Conservation (phyloP, 805 yeast genomes). For the Zygosaccharomyces siamensis region DNA sequence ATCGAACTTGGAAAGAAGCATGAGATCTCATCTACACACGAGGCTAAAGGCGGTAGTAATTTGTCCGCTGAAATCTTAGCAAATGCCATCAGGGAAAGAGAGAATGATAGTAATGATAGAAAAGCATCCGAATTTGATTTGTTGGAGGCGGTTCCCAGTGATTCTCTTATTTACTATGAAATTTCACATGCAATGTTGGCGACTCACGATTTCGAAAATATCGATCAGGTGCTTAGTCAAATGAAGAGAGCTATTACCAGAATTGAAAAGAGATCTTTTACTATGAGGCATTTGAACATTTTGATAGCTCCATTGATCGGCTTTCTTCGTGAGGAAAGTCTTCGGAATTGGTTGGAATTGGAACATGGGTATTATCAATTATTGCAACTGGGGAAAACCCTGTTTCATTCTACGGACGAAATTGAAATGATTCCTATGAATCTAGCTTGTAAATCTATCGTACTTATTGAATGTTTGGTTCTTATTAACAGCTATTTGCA, state of each 20-base stretch:
- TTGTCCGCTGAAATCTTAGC: constrained; percentile 10
- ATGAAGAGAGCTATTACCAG: constrained; percentile 21
- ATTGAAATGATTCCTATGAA: constrained; percentile 25
- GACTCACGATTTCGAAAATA: constrained; percentile 4
- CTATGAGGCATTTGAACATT: constrained; percentile 26
- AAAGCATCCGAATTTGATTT: background rate
- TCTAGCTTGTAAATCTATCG: constrained; percentile 26
- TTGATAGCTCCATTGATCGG: constrained; percentile 20
- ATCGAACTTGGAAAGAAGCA: constrained; percentile 12
- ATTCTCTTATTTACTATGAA: constrained; percentile 17
- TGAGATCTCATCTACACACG: background rate
- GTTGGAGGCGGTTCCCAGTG: constrained; percentile 6
- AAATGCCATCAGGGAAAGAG: constrained; percentile 4
- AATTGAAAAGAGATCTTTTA: constrained; percentile 28
- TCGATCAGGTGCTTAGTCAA: constrained; percentile 13
- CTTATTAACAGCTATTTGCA: constrained; percentile 8
- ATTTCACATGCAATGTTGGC: constrained; percentile 8
- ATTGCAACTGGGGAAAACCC: constrained; percentile 15
- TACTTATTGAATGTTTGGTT: constrained; percentile 23
- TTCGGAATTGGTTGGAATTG: constrained; percentile 22
- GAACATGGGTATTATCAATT: constrained; percentile 24
- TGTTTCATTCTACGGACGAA: constrained; percentile 27
- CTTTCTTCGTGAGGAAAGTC: constrained; percentile 4
- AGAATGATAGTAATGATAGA: background rate
- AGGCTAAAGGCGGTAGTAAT: background rate